Conservation (phyloP, 306 rosid species). For the Ochetophila trinervis region DNA sequence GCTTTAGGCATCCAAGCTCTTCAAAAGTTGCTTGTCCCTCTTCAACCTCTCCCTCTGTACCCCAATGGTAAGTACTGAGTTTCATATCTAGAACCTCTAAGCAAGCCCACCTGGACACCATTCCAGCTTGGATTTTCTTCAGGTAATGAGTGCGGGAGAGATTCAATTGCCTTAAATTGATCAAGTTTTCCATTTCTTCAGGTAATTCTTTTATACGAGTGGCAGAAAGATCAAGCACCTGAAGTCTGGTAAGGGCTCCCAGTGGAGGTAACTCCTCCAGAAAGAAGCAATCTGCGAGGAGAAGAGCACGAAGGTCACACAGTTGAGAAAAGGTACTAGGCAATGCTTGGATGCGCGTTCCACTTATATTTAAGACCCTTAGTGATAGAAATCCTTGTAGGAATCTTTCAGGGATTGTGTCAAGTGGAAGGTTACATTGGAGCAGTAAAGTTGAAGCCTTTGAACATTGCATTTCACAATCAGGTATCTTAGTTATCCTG, state of each 20-base stretch:
- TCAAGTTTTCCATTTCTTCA: slow-evolving; percentile 11
- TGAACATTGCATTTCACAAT: not conserved
- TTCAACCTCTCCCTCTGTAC: not conserved
- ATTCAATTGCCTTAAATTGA: slow-evolving; percentile 13
- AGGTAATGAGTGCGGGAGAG: slow-evolving; percentile 17
- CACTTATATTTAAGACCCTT: slow-evolving; percentile 8
- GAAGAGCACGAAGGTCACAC: slow-evolving; percentile 12
- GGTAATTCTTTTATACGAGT: slow-evolving; percentile 19
- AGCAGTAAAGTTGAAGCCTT: slow-evolving; percentile 16
- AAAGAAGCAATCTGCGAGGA: slow-evolving; percentile 4
- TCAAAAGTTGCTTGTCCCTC: slow-evolving; percentile 6
- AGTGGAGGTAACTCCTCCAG: slow-evolving; percentile 15
- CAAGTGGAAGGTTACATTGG: slow-evolving; percentile 11
- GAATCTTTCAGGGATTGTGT: slow-evolving; percentile 7
- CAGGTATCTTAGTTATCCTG: slow-evolving; percentile 1
- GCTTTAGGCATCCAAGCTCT: slow-evolving; percentile 15
- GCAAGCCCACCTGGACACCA: slow-evolving; percentile 16
- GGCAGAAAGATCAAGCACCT: slow-evolving; percentile 11
- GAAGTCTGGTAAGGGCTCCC: slow-evolving; percentile 14
- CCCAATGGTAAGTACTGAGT: slow-evolving; percentile 1
- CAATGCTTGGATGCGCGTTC: slow-evolving; percentile 4
- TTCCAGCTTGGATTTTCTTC: not conserved
- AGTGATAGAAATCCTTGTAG: slow-evolving; percentile 12
- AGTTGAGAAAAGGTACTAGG: slow-evolving; percentile 12
- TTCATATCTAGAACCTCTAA: slow-evolving; percentile 22